A percentile compares a stretch with the other conserved stretches of the same genome.
These are phyloP conservation scores for Irpex sp. DNA, from an alignment of 1,284 basidiomycete genomes.

Conservation along the genomic window DNA sequence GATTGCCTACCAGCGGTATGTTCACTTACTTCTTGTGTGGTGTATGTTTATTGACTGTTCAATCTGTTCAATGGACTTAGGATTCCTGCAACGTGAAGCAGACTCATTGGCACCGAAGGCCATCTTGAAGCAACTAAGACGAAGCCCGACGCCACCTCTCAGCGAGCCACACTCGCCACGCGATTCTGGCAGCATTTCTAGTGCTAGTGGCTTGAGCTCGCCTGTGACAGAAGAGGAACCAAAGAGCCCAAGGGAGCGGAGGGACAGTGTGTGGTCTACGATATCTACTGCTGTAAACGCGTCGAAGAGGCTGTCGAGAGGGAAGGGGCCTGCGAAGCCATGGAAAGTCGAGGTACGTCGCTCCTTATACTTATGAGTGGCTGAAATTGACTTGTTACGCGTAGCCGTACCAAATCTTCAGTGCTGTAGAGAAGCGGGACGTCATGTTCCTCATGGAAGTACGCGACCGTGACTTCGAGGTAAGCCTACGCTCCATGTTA, in stretches of 20 bases:
- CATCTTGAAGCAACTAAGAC: constrained; percentile 43
- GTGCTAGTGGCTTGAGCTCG: constrained; percentile 7
- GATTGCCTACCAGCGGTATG: constrained; percentile 60
- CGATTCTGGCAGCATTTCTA: not conserved
- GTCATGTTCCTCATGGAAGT: constrained; percentile 76
- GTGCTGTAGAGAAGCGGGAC: constrained; percentile 72
- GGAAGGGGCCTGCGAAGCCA: constrained; percentile 10
- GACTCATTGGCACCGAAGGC: constrained; percentile 49
- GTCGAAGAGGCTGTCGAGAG: constrained; percentile 8
- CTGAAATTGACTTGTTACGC: constrained; percentile 1
- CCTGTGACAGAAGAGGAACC: constrained; percentile 2
- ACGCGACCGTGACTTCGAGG: constrained; percentile 73
- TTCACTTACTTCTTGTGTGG: not conserved
- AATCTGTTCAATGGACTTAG: constrained; percentile 25
- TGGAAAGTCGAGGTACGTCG: constrained; percentile 61
- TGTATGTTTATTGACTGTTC: not conserved
- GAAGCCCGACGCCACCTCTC: constrained; percentile 36
- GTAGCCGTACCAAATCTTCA: constrained; percentile 73
- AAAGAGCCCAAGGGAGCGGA: not conserved
- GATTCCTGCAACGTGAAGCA: constrained; percentile 71
- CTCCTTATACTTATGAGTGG: not conserved
- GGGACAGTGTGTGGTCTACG: constrained; percentile 17
- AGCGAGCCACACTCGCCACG: constrained; percentile 4
- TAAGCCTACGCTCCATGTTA: constrained; percentile 24
- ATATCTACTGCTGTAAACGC: constrained; percentile 20